Conservation (phyloP, 2,329 filamentous ascomycete genomes). For the Sclerotinia borealis region DNA sequence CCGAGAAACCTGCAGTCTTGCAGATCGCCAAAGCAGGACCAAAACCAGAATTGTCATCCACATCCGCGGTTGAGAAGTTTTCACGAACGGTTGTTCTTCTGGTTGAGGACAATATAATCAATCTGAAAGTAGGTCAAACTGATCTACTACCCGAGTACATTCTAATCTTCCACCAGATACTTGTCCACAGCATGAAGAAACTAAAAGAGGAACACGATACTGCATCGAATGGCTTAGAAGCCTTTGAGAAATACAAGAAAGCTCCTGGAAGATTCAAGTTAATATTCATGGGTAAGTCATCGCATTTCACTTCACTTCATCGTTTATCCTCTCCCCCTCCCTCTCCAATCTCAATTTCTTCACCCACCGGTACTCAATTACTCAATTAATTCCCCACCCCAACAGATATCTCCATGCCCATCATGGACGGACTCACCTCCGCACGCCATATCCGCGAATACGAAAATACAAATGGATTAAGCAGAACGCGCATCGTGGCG, state of each 20-base stretch:
- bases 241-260: slow-evolving; percentile 34
- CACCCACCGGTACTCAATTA: background rate
- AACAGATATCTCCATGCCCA: slow-evolving; percentile 48
- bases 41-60: background rate
- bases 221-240: slow-evolving; percentile 42
- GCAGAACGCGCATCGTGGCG: slow-evolving; percentile 42
- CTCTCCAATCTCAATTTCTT: background rate
- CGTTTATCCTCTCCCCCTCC: background rate
- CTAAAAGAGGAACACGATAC: slow-evolving; percentile 27
- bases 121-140: slow-evolving; percentile 26
- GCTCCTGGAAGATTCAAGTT: slow-evolving; percentile 20
- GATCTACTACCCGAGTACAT: background rate
- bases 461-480: slow-evolving; percentile 37
- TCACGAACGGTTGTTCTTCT: slow-evolving; percentile 27
- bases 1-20: background rate
- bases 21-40: background rate
- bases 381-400: background rate
- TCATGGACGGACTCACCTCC: slow-evolving; percentile 44
- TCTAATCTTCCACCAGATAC: slow-evolving; percentile 13
- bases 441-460: slow-evolving; percentile 43
- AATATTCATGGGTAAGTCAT: slow-evolving; percentile 33
- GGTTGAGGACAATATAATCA: slow-evolving; percentile 38
- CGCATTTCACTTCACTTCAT: background rate
- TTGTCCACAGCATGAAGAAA: slow-evolving; percentile 24
- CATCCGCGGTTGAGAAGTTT: background rate